Evolutionary conservation across 176 grass and related monocot genomes (phyloP), one percentile per base, ranked within the genome.

Genomic region (Raddia guianensis): DNA sequence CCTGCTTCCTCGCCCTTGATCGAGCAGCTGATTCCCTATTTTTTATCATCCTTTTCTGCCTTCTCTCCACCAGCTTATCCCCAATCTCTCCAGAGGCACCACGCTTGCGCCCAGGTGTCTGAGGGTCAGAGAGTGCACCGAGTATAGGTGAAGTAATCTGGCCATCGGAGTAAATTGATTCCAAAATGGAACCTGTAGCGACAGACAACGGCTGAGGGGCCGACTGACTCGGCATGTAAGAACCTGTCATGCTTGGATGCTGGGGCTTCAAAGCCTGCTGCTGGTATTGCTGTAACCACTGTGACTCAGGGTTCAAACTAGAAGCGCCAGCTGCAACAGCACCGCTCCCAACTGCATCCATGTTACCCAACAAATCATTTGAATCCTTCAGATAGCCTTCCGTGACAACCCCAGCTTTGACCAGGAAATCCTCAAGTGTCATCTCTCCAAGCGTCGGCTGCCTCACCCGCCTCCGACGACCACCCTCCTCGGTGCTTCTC

Each of bases 21-120:
- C 96, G 79, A 46, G 96, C 96, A 83, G 96, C 96, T 35, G 96
- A 98, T 83, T 98, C 96, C 63, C 96, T 91, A 65, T 98, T 98
- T 71, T 98, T 98, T 14, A 98, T 98, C 96, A 98, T 98, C 91
- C 96, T 93, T 84, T 95, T 98, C 52, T 95, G 96, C 53, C 96
- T 92, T 86, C 92, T 91, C 75, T 98, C 96, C 77, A 89, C 67
- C 27, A 83, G 58, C 76, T 98, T 98, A 85, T 98, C 73, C 9
- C n/a, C 51, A 56, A 87, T 49, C 37, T 83, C 88, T 14, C 79
- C 90, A 43, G 84, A 81, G 57, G 74, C 51, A 46, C 66, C 60
- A 47, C 83, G 73, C 67, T 90, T 90, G 73, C 67, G 73, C n/a
- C 88, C 67, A 78, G 88, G 78, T 62, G 83, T 86, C 33, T 90